phyloP scores from a whole-genome alignment of 1,139 yeast species.

The Sugiyamaella xylanicola region DNA sequence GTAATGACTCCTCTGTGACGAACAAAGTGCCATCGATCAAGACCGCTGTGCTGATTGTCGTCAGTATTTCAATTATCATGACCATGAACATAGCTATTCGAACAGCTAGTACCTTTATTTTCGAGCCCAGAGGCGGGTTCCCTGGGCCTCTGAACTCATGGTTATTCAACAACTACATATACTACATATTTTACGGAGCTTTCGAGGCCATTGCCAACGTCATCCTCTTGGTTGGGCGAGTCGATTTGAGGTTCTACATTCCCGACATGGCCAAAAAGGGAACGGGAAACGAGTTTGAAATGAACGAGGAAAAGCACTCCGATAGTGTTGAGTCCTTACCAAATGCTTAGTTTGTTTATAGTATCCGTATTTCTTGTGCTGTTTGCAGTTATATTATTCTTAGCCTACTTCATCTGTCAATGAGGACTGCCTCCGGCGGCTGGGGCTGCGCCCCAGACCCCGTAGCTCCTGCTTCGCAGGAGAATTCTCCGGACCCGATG shows the following conservation, averaged over 20 bases:
- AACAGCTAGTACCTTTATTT: constrained; percentile 54
- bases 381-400: background rate
- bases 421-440: no score
- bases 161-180: constrained; percentile 55
- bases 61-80: constrained; percentile 55
- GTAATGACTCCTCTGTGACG: background rate
- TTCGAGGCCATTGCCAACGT: constrained; percentile 60
- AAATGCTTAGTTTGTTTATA: background rate
- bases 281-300: background rate
- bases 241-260: constrained; percentile 76
- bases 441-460: no score
- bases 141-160: constrained; percentile 40
- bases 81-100: constrained; percentile 60
- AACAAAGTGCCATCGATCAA: constrained; percentile 4
- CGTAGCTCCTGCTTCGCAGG: no score
- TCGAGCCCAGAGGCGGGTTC: constrained; percentile 37
- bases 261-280: constrained; percentile 50
- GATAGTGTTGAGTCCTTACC: background rate
- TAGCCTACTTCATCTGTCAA: no score
- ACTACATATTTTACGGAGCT: constrained; percentile 69
- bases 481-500: no score
- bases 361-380: background rate
- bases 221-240: constrained; percentile 60
- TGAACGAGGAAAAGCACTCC: background rate
- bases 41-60: constrained; percentile 48